Evolutionary conservation across 345 rosid genomes (phyloP), one percentile per base, ranked within the genome.

Genomic region (Aurinia saxatilis): DNA sequence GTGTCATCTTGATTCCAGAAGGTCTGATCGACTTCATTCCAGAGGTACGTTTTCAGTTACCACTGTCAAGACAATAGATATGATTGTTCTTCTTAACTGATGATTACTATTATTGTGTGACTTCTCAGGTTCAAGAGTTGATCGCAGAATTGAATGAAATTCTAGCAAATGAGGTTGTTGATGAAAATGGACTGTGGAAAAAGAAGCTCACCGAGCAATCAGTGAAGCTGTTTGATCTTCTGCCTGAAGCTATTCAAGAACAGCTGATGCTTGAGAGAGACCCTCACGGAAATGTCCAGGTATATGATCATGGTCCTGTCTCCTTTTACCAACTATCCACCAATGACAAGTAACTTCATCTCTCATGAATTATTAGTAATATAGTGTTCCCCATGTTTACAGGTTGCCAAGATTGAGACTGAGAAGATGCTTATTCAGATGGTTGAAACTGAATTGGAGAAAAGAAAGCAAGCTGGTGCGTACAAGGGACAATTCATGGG

Each of bases 261-360:
- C 99, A 95, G 62, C 65, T 95, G 84, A 78, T 95, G 90, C 95
- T 95, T 38, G 99, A 95, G 80, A 84, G 99, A 78, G 99, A 95
- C 73, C 99, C 99, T 13, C 99, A 95, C 65, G 99, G 99, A 78
- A 95, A 95, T 73, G 99, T 95, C 69, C 99, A 95, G 96, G 99
- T 85, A 66, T 38, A 17, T 78, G 36, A 44, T 46, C 37, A 7
- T 8, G 12, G 40, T 29, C 10, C 33, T 34, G 48, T 41, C 11
- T 3, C 15, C 38, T 33, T 45, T 0, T 47, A 53, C 11, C 31
- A 23, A 33, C 3, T 41, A 45, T 29, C 7, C 38, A 47, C 38
- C 18, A 17, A 33, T 48, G 33, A 1, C 4, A 21, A 21, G 2
- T 37, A 12, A 8, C 15, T 51, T 41, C 10, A 57, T 48, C 46